Conservation (phyloP, 306 rosid genomes). For the Prunus padus region DNA sequence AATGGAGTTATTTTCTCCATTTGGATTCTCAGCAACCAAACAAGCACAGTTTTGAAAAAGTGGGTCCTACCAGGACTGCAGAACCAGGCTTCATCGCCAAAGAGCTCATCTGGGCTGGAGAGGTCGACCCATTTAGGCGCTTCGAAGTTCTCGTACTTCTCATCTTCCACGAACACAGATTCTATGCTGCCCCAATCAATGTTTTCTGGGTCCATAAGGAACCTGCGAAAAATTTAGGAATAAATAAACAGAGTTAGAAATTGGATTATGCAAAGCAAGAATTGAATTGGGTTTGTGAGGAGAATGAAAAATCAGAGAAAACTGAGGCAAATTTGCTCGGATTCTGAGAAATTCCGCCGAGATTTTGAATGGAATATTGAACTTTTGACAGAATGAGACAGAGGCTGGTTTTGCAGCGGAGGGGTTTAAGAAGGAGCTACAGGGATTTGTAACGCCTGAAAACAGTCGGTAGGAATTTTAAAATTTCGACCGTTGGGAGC, state of each 20-base stretch:
- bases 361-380: neutral
- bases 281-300: neutral
- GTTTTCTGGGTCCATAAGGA: slow-evolving; percentile 47
- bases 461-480: neutral
- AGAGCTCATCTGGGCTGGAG: slow-evolving; percentile 27
- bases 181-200: slow-evolving; percentile 54
- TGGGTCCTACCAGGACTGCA: slow-evolving; percentile 39
- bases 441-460: slow-evolving; percentile 9
- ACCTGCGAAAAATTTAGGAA: slow-evolving; percentile 4
- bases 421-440: slow-evolving; percentile 8
- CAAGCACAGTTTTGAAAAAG: neutral
- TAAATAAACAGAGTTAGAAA: neutral
- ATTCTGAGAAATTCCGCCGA: neutral
- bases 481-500: slow-evolving; percentile 19
- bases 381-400: neutral
- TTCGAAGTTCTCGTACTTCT: slow-evolving; percentile 37
- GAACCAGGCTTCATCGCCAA: slow-evolving; percentile 47
- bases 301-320: neutral
- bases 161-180: slow-evolving; percentile 37
- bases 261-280: neutral
- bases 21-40: neutral
- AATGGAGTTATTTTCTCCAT: neutral
- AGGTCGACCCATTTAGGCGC: slow-evolving; percentile 59
- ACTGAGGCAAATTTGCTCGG: neutral
- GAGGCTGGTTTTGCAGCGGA: neutral